Conservation (phyloP, 78 protist genomes). For the Speleostelium caveatum region DNA sequence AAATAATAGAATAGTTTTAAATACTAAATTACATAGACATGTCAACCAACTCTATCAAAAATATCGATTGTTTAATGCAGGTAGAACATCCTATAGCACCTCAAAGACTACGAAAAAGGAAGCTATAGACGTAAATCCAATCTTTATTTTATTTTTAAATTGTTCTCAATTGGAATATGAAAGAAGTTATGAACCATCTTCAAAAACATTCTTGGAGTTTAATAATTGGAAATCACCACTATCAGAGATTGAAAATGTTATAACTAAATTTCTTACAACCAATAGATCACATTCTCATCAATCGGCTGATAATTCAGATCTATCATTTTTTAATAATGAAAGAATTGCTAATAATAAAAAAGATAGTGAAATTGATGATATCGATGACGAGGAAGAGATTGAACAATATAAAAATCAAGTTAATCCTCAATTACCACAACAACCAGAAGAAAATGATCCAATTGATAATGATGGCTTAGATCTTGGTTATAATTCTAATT, state of each 20-base stretch:
- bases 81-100: not conserved
- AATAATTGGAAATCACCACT: constrained; percentile 46
- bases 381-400: no score
- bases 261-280: constrained; percentile 42
- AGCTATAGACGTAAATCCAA: constrained; percentile 40
- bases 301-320: not conserved
- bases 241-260: not conserved
- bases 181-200: constrained; percentile 49
- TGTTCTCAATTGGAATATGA: constrained; percentile 58
- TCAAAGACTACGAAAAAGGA: constrained; percentile 20
- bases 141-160: constrained; percentile 33
- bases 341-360: no score
- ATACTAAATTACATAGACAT: constrained; percentile 59
- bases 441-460: not conserved
- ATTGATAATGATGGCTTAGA: not conserved
- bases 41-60: constrained; percentile 42
- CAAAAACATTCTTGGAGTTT: constrained; percentile 67
- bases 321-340: no score
- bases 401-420: not conserved
- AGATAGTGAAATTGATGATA: no score
- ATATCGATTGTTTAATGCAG: constrained; percentile 40
- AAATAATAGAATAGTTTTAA: constrained; percentile 48
- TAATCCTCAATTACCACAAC: not conserved
- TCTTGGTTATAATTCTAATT: not conserved
- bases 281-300: constrained; percentile 1